Base-by-base conservation (phyloP, 495 filamentous ascomycete genomes). In the Aspergillus taichungensis region DNA sequence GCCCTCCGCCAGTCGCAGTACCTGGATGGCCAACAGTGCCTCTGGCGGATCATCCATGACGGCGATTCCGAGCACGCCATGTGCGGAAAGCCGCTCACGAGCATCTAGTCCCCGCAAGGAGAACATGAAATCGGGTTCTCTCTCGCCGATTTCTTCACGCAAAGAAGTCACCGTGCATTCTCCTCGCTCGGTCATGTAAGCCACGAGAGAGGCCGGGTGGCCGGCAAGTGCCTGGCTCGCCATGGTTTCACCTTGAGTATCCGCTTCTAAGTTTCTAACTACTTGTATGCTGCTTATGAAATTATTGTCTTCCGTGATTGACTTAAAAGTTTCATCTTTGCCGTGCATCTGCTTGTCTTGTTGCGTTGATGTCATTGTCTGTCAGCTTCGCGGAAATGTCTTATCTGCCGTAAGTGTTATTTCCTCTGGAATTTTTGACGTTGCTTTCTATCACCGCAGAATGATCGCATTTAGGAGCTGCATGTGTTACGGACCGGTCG, bases 91-190 rank as follows among this genome's bases (percentile, higher is more conserved):
- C 36, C 54, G 47, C 13, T 60, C 63, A 1, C 51, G 50, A 34
- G 46, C 54, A 34, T 53, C 57, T n/a, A 67, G 51, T 42, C 56
- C 65, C 14, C 56, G 48, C 4, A 72, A 69, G 51, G 62, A 63
- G 37, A 61, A 64, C 31, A 43, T 57, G 47, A 62, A 57, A 41
- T 52, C 62, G 3, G 57, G 52, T 2, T 69, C 64, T 11, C 39
- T 62, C 30, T 70, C 68, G 12, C 66, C 65, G 4, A 49, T 58
- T 32, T 56, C 62, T 1, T 61, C 67, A 5, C 61, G 60, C 43
- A 56, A 63, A 50, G 59, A 60, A 44, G 47, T 64, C n/a, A 31
- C 57, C 18, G 45, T 57, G 7, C 41, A 54, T 33, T 60, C 54
- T 13, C 53, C 51, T 11, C 51, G 53, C 13, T 60, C 56, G 12